Percentiles rank a stretch among this genome's conserved stretches.
phyloP scores from a whole-genome alignment of 2,329 filamentous ascomycete species.

The Teratosphaeria pseudoeucalypti region DNA sequence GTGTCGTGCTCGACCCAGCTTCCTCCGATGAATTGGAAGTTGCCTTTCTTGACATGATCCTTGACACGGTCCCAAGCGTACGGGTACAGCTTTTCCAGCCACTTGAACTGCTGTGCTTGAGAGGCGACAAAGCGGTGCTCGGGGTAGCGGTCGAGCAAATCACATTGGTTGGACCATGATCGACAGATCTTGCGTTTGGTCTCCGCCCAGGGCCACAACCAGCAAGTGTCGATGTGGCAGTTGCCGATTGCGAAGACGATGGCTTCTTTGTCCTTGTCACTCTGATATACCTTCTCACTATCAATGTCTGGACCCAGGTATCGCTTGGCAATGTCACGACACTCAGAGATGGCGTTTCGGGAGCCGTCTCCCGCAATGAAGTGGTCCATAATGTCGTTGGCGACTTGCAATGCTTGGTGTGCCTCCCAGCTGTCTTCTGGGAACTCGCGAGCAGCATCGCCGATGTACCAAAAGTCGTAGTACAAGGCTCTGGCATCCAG shows the following conservation, averaged over 20 bases:
- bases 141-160: slow-evolving; percentile 87
- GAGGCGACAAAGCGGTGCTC: slow-evolving; percentile 89
- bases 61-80: slow-evolving; percentile 84
- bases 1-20: slow-evolving; percentile 99
- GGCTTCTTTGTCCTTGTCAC: slow-evolving; percentile 48
- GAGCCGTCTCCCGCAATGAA: slow-evolving; percentile 70
- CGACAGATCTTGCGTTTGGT: slow-evolving; percentile 93
- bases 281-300: slow-evolving; percentile 71
- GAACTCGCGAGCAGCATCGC: slow-evolving; percentile 84
- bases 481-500: slow-evolving; percentile 70
- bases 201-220: slow-evolving; percentile 97
- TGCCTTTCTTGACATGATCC: slow-evolving; percentile 76
- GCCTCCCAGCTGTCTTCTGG: slow-evolving; percentile 79
- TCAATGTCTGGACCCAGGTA: slow-evolving; percentile 76
- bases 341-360: slow-evolving; percentile 64
- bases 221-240: slow-evolving; percentile 96
- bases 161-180: slow-evolving; percentile 94
- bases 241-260: slow-evolving; percentile 86
- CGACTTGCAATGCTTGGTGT: slow-evolving; percentile 72
- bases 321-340: slow-evolving; percentile 70
- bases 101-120: slow-evolving; percentile 96
- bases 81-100: slow-evolving; percentile 85
- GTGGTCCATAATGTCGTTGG: slow-evolving; percentile 78
- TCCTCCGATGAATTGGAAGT: slow-evolving; percentile 89
- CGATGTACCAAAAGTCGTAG: slow-evolving; percentile 93